Base-by-base conservation (phyloP, 495 filamentous ascomycete genomes). In the Penicillium taxi region DNA sequence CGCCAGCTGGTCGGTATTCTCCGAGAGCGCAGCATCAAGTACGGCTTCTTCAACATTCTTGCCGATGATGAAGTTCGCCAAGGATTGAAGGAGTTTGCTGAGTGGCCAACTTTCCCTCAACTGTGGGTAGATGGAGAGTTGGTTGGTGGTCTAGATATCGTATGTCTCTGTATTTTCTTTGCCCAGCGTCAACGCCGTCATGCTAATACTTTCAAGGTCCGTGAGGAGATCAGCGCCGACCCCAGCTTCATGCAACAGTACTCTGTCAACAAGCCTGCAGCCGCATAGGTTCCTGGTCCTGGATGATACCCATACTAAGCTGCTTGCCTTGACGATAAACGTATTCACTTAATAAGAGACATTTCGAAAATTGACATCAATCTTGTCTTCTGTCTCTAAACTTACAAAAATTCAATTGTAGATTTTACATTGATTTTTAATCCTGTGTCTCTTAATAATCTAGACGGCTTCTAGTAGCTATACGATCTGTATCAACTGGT, bases 31-130 rank as follows among this genome's bases (percentile, higher is more conserved):
- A 80, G 81, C 33, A 82, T 99, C 24, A 83, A 90, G 55, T 99
- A 96, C 61, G 93, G 91, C 5, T 96, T 96, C 72, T 99, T 99
- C 66, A 96, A 99, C 53, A 96, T 94, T 45, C 63, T 99, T 36
- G 91, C 91, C 44, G 91, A 99, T 60, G 91, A 99, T 51, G 91
- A 96, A 47, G 93, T 99, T 12, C 73, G 91, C 24, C 89, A 96
- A 65, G 91, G 91, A 4, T 61, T 99, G 50, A 99, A 96, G 73
- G 79, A 82, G 56, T 95, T 82, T 59, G 84, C 87, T 8, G 90
- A 95, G 30, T 96, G 91, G 91, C 93, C 91, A 2, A 99, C 91
- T 1, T 99, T 84, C 62, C 87, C 89, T 9, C 89, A 96, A 61
- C 62, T 96, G 35, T 96, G 84, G 75, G 70, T 89, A 6, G 64